Evolutionary conservation across 495 filamentous ascomycete genomes (phyloP).

Genomic region (Bombardia bombarda): DNA sequence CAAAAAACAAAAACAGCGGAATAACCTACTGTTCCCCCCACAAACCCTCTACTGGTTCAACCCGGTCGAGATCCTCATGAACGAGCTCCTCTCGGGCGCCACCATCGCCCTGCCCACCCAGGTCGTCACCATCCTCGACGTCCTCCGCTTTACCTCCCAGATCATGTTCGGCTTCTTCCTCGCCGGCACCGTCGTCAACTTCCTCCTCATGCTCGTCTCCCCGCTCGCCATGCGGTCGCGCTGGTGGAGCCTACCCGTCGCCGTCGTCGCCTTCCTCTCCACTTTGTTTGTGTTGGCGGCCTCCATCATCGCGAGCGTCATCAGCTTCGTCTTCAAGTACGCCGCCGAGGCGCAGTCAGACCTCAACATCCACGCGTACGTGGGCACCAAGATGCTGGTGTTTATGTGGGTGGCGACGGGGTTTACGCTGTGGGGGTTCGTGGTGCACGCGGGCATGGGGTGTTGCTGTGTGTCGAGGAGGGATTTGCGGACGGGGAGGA

Average conservation of each 20-base stretch:
- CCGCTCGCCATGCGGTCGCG: conserved; percentile 35
- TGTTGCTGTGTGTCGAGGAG: conserved; percentile 62
- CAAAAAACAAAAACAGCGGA: conserved; percentile 33
- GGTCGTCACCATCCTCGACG: conserved; percentile 59
- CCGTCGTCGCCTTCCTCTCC: conserved; percentile 57
- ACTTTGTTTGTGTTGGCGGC: conserved; percentile 62
- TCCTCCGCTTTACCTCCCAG: conserved; percentile 71
- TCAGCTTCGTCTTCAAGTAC: conserved; percentile 70
- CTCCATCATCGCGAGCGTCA: conserved; percentile 66
- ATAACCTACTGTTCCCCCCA: conserved; percentile 67
- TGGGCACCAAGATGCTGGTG: conserved; percentile 70
- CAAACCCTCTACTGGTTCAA: conserved; percentile 79
- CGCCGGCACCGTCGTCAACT: conserved; percentile 54
- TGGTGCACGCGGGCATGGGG: conserved; percentile 62
- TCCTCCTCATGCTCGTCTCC: conserved; percentile 44
- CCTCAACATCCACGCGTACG: conserved; percentile 64
- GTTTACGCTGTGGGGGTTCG: conserved; percentile 57
- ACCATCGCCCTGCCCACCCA: conserved; percentile 72
- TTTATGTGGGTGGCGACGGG: conserved; percentile 83
- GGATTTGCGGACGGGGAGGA: conserved; percentile 47
- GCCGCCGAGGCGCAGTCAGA: conserved; percentile 55
- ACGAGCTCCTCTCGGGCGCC: conserved; percentile 72
- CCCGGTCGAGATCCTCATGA: conserved; percentile 69
- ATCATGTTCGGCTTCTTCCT: conserved; percentile 91
- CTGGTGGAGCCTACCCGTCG: conserved; percentile 37